Evolutionary conservation across 306 rosid genomes (phyloP), one percentile per base, ranked within the genome.

Genomic region (Alnus glutinosa): DNA sequence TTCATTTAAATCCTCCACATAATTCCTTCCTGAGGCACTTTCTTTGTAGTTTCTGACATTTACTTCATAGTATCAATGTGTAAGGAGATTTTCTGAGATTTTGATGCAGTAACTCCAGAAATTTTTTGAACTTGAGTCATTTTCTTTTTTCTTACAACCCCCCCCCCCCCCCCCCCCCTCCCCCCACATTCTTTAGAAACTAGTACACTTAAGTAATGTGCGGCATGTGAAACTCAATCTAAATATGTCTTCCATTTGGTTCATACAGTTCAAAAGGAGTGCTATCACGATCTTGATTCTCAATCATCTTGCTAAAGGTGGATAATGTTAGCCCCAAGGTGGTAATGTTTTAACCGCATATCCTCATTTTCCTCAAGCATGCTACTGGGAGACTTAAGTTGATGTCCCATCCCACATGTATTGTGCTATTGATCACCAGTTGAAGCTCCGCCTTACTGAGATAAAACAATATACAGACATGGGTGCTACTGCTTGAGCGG

Each of bases 211-310:
- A 13, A 37, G 2, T 5, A n/a, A 64, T 19, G n/a, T 46, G 18
- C 61, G 71, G n/a, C 46, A 58, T 79, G 73, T 61, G 75, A 79
- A 68, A 75, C 77, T 11, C 19, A 39, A 62, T 44, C 55, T 69
- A 79, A 73, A 66, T 52, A 55, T 7, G 58, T 71, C 75, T 10
- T 59, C 54, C n/a, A 4, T 64, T 81, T 66, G 76, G 47, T 57
- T 36, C 78, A 37, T 86, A 91, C 93, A 95, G 98, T 83, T 93
- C 99, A 12, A 95, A 95, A 87, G 99, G 98, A 46, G 94, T 95
- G 72, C 86, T 95, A 28, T 90, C 98, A 4, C 94, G 97, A 12
- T 80, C 89, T 50, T 95, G 83, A 88, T 48, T 73, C 39, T 23
- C 19, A 70, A 64, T 46, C 61, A 50, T 7, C n/a, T 5, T 76